Base-by-base conservation (phyloP, 129 eudicot genomes). In the Dittrichia graveolens region DNA sequence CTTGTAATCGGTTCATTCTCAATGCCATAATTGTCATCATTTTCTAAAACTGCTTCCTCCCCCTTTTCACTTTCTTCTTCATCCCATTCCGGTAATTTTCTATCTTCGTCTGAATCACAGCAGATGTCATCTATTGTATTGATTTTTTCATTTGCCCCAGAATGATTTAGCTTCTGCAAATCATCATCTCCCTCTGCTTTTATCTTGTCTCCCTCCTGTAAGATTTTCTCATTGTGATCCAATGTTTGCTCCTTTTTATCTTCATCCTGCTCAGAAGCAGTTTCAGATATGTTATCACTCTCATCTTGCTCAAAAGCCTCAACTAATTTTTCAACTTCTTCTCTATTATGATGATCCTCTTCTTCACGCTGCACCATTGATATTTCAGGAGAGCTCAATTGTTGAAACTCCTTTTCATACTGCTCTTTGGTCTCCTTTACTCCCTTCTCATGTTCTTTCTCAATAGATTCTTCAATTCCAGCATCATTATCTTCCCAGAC, bases 401-500 rank as follows among this genome's bases (percentile, higher is more conserved):
- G 84, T 65, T 67, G 85, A 76, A 60, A 39, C 74, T 69, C 86
- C 66, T 58, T 73, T 69, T 58, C 72, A 52, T 75, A 80, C 19
- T 47, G 78, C 67, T 79, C 75, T 69, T 50, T 42, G 5, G 48
- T 43, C 81, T 80, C 74, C 75, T 77, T 67, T 48, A 63, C 44
- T 76, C 61, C 80, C 69, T 69, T 70, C 41, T 61, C 77, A 43
- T 48, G 56, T 48, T 56, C 76, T 66, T 71, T 72, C 72, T 60
- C 84, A 57, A 47, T 56, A 69, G 71, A 57, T 57, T 79, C 85
- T 39, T 74, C 66, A 60, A 77, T 57, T 70, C 76, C 75, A 65
- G 76, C 63, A 55, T 72, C 85, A 76, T 44, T 74, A 55, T 75
- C 83, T 40, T 75, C 81, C 54, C 74, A 65, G 40, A 65, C 70